Evolutionary conservation across 331 rosid genomes (phyloP), one percentile per base, ranked within the genome.

Genomic region (Acacia pycnantha): DNA sequence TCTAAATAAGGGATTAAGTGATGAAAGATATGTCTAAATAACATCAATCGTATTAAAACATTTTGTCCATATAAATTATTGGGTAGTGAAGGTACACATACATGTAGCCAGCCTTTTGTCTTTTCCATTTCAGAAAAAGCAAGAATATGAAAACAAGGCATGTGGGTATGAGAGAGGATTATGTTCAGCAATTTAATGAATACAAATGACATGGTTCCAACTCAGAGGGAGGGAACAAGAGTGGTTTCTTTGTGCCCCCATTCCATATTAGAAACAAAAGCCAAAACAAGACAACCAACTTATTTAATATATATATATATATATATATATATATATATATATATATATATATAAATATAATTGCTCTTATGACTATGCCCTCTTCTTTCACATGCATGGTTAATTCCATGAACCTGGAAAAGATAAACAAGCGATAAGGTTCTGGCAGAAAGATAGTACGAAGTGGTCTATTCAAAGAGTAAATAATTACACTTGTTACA

Each of bases 81-180:
- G 59, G 15, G 40, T 26, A 8, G 33, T 15, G 41, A 47, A 46
- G 76, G 15, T 14, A 72, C 15, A 8, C 18, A 24, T 2, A 46
- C 8, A 0, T 27, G 2, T 54, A 15, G 59, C 41, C 35, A 35
- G 41, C 59, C 11, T 67, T 59, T 85, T 74, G 85, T 85, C 70
- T 35, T 61, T 73, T 73, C 43, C 29, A 26, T 58, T 47, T 16
- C 35, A 47, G 26, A 47, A 70, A 46, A 74, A 54, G 54, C 24
- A 64, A 70, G 69, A 62, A 76, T 14, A 16, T 33, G 19, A 71
- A 82, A 86, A 83, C 87, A 83, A 80, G 53, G 68, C 89, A 81
- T 81, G 83, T 80, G 83, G 76, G 18, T 24, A 59, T 3, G 66
- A 2, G 21, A 46, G 41, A 44, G 18, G 47, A 29, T 73, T 31